A percentile compares a stretch with the other conserved stretches of the same genome.
phyloP scores from a whole-genome alignment of 768 basidiomycete genomes.

The Boletus edulis region DNA sequence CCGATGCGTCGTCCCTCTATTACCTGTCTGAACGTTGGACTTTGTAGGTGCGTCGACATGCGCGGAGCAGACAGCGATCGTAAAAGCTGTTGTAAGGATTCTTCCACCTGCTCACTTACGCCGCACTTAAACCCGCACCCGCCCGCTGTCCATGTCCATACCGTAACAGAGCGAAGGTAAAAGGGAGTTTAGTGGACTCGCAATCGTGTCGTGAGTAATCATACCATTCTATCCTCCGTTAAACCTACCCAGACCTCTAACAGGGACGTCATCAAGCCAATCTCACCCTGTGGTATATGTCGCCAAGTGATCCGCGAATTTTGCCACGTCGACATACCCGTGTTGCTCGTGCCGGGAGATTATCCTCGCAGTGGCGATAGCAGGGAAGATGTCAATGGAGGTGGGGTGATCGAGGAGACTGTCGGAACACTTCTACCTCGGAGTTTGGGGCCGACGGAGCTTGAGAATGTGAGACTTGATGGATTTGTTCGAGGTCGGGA shows the following conservation, averaged over 20 bases:
- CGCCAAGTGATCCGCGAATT: slow-evolving; percentile 90
- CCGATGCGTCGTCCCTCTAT: not conserved
- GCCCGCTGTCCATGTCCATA: not conserved
- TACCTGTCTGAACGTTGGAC: not conserved
- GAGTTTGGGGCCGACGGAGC: not conserved
- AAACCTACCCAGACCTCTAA: not conserved
- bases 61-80: slow-evolving; percentile 88
- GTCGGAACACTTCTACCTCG: not conserved
- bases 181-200: slow-evolving; percentile 67
- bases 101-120: not conserved
- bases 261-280: slow-evolving; percentile 68
- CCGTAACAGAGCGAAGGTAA: slow-evolving; percentile 71
- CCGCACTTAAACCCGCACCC: not conserved
- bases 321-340: slow-evolving; percentile 69
- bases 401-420: not conserved
- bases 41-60: slow-evolving; percentile 80
- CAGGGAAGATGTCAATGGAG: not conserved
- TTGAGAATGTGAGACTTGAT: not conserved
- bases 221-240: no score
- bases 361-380: not conserved
- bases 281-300: slow-evolving; percentile 92
- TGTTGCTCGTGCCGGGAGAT: slow-evolving; percentile 65
- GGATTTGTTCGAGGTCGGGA: not conserved
- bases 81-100: slow-evolving; percentile 76
- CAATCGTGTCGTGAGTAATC: slow-evolving; percentile 65